A percentile compares a stretch with the other conserved stretches of the same genome.
Evolutionary conservation across 1,139 yeast species (phyloP).

Genomic region (Suhomyces choctaworum): DNA sequence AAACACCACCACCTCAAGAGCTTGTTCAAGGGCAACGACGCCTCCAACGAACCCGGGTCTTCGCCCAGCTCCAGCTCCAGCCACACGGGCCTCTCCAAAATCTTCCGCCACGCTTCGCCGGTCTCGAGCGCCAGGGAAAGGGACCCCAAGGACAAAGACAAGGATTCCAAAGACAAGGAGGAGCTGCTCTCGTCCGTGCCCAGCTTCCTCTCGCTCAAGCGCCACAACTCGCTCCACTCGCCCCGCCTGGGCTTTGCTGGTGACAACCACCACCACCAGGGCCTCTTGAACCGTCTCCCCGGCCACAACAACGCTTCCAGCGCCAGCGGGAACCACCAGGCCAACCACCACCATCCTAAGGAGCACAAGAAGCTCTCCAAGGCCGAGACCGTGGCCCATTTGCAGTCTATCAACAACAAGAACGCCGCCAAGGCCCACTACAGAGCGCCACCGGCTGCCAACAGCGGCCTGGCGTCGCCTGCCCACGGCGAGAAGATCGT

Average conservation of each 20-base stretch:
- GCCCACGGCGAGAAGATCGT: conserved; percentile 37
- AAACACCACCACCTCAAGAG: conserved; percentile 12
- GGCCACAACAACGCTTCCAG: conserved; percentile 4
- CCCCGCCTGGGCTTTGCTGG: conserved; percentile 9
- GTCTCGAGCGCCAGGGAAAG: not conserved
- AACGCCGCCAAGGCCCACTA: conserved; percentile 22
- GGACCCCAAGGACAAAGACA: not conserved
- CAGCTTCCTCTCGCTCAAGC: conserved; percentile 29
- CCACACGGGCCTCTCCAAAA: conserved; percentile 26
- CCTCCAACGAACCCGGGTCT: too few species aligned
- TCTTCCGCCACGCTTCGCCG: conserved; percentile 15
- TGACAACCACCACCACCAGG: conserved; percentile 11
- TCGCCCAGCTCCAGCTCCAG: conserved; percentile 3
- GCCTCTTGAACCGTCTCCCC: conserved; percentile 6
- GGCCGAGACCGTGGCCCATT: conserved; percentile 43
- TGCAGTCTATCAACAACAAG: conserved; percentile 35
- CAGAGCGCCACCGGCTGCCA: conserved; percentile 10
- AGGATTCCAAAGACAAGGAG: not conserved
- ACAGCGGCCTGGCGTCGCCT: conserved; percentile 1
- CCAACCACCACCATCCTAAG: conserved; percentile 4
- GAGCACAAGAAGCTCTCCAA: conserved; percentile 32
- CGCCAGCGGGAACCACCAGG: not conserved
- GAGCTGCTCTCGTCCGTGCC: conserved; percentile 23
- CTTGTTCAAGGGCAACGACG: conserved; percentile 21
- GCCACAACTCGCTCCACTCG: conserved; percentile 26